Conservation (phyloP, 495 filamentous ascomycete species). For the Talaromyces adpressus region DNA sequence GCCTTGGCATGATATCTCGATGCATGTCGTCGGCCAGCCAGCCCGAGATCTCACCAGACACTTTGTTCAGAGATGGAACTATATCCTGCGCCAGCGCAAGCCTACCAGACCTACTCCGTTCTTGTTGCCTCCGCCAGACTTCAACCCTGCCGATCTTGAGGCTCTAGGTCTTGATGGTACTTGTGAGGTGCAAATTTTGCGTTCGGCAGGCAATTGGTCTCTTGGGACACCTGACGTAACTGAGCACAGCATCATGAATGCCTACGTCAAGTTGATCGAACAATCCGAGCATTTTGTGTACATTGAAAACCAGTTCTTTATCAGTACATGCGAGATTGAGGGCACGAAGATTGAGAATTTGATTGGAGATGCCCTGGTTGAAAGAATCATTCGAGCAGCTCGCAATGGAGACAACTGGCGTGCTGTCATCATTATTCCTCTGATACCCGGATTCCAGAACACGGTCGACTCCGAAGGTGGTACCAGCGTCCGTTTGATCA, state of each 20-base stretch:
- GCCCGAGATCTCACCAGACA: constrained; percentile 90
- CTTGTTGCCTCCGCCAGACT: constrained; percentile 88
- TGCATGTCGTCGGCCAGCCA: constrained; percentile 97
- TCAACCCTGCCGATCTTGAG: constrained; percentile 75
- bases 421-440: constrained; percentile 86
- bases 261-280: constrained; percentile 91
- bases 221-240: constrained; percentile 74
- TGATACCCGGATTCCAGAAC: constrained; percentile 98
- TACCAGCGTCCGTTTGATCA: constrained; percentile 88
- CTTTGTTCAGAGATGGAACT: constrained; percentile 99
- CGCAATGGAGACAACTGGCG: constrained; percentile 86
- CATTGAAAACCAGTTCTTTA: constrained; percentile 99
- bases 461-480: constrained; percentile 91
- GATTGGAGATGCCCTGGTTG: constrained; percentile 92
- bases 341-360: constrained; percentile 82
- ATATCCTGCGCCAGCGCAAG: constrained; percentile 86
- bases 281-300: constrained; percentile 97
- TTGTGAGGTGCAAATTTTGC: constrained; percentile 92
- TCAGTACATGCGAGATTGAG: constrained; percentile 85
- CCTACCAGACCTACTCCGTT: constrained; percentile 92
- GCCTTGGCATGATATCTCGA: constrained; percentile 98
- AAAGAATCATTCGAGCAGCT: constrained; percentile 79
- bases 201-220: constrained; percentile 87
- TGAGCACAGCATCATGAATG: constrained; percentile 92
- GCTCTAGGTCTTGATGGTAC: constrained; percentile 83